These are phyloP conservation scores for Parastagonospora avenae DNA, from an alignment of 2,329 filamentous ascomycete genomes.

Conservation along the genomic window DNA sequence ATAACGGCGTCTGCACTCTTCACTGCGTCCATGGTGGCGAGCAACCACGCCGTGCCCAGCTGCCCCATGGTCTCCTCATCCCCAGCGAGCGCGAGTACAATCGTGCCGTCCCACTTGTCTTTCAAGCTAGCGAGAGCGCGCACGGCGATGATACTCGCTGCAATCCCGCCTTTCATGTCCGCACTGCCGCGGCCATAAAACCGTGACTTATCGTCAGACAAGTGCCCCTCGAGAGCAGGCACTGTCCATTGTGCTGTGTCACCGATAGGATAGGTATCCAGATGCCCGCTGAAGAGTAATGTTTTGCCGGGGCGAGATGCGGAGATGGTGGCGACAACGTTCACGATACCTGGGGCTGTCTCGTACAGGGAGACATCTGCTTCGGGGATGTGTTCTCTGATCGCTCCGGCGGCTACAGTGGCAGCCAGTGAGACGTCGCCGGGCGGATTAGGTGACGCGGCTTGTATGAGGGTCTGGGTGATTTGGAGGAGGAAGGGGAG, in stretches of 20 bases:
- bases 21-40: background rate
- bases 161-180: conserved; percentile 1
- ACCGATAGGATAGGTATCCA: background rate
- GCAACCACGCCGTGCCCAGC: background rate
- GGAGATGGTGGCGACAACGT: background rate
- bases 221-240: background rate
- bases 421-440: background rate
- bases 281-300: background rate
- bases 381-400: background rate
- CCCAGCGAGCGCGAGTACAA: background rate
- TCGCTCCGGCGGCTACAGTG: background rate
- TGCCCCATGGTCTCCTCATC: conserved; percentile 1
- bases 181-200: background rate
- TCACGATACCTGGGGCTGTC: background rate
- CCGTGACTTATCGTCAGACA: background rate
- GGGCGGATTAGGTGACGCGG: conserved; percentile 43
- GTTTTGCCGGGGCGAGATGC: background rate
- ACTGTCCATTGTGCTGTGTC: background rate
- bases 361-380: background rate
- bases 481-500: background rate
- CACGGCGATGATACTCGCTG: background rate
- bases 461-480: background rate
- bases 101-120: background rate
- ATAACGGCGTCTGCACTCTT: background rate
- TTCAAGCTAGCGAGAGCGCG: background rate